phyloP scores from a whole-genome alignment of 1,284 basidiomycete genomes.

The Stereum hirsutum region DNA sequence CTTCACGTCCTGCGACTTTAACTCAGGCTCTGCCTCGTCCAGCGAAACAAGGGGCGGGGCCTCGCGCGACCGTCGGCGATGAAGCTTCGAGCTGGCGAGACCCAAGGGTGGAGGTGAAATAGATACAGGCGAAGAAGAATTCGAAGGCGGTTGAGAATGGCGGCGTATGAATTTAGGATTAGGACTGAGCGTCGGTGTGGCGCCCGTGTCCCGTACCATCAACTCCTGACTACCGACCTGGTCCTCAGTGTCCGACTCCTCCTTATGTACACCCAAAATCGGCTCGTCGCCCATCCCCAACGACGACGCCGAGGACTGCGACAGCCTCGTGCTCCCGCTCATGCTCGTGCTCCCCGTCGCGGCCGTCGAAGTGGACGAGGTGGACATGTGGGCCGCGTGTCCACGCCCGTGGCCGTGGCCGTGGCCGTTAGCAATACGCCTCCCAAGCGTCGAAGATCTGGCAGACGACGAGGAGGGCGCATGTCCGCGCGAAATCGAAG shows the following conservation, averaged over 20 bases:
- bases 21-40: constrained; percentile 1
- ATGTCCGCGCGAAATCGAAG: constrained; percentile 1
- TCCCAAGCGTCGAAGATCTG: constrained; percentile 5
- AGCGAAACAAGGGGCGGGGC: constrained; percentile 1
- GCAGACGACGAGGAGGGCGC: background rate
- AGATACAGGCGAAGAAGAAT: background rate
- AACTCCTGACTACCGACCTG: constrained; percentile 15
- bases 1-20: constrained; percentile 3
- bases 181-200: constrained; percentile 33
- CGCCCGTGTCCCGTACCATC: constrained; percentile 34
- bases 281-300: constrained; percentile 4
- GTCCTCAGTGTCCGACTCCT: constrained; percentile 17
- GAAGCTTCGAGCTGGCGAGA: constrained; percentile 12
- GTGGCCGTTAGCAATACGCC: background rate
- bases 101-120: background rate
- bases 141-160: background rate
- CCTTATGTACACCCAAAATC: constrained; percentile 3
- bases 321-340: constrained; percentile 31
- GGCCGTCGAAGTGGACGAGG: constrained; percentile 17
- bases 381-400: constrained; percentile 13
- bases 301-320: constrained; percentile 33
- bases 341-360: constrained; percentile 13
- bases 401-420: background rate
- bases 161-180: constrained; percentile 25
- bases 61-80: constrained; percentile 22